phyloP scores from a whole-genome alignment of 2,329 filamentous ascomycete species.

The Aspergillus terreus region DNA sequence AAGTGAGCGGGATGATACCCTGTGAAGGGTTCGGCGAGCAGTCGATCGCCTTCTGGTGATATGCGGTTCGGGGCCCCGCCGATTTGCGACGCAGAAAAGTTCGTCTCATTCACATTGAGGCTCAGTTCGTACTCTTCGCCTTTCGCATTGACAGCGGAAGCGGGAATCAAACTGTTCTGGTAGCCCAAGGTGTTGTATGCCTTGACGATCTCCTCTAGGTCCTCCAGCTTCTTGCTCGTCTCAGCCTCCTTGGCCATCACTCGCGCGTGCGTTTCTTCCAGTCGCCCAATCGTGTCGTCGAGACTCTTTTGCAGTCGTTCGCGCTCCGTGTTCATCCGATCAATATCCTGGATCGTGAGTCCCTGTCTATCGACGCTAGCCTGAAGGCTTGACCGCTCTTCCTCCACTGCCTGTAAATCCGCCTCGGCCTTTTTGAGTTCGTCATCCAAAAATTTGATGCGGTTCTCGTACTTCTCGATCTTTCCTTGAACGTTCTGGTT shows the following conservation, averaged over 20 bases:
- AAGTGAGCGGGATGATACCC: constrained; percentile 90
- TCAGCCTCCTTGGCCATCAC: constrained; percentile 86
- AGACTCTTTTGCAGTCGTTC: constrained; percentile 89
- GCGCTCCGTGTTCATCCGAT: constrained; percentile 94
- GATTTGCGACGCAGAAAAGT: constrained; percentile 65
- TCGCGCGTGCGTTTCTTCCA: constrained; percentile 81
- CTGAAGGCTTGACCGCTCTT: constrained; percentile 75
- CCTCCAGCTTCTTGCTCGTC: constrained; percentile 79
- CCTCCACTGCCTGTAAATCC: constrained; percentile 75
- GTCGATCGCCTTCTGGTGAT: constrained; percentile 62
- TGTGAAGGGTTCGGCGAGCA: constrained; percentile 75
- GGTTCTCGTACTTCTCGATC: constrained; percentile 81
- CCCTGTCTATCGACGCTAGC: constrained; percentile 86
- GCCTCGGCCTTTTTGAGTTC: constrained; percentile 75
- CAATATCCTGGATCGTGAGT: constrained; percentile 96
- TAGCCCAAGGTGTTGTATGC: constrained; percentile 93
- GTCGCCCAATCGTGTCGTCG: constrained; percentile 67
- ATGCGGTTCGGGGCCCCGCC: constrained; percentile 48
- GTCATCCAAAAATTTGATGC: constrained; percentile 77
- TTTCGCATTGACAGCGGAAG: constrained; percentile 79
- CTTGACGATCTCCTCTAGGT: constrained; percentile 85
- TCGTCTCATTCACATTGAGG: constrained; percentile 75
- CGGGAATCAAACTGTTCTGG: constrained; percentile 84
- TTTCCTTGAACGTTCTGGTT: constrained; percentile 79
- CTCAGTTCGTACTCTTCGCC: constrained; percentile 80